These are phyloP conservation scores for Leptographium procerum DNA, from an alignment of 2,329 filamentous ascomycete genomes.

Conservation along the genomic window DNA sequence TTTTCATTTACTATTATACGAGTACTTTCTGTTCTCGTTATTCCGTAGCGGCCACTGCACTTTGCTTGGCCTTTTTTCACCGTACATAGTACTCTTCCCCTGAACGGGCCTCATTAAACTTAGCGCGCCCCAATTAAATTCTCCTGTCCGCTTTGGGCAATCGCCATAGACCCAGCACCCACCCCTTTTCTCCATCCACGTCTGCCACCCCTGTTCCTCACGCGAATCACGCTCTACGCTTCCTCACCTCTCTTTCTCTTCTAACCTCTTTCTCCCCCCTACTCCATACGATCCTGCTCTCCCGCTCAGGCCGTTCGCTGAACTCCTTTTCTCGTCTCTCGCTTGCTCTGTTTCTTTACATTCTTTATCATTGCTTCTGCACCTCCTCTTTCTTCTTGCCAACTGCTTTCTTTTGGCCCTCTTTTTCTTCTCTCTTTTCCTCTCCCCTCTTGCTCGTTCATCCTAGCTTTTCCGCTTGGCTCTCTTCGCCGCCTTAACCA, in stretches of 20 bases:
- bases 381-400: slow-evolving; percentile 6
- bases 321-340: slow-evolving; percentile 9
- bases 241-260: slow-evolving; percentile 1
- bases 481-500: slow-evolving; percentile 13
- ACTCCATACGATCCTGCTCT: slow-evolving; percentile 4
- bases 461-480: slow-evolving; percentile 17
- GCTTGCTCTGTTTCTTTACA: slow-evolving; percentile 3
- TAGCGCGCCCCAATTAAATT: slow-evolving; percentile 27
- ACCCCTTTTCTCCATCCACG: slow-evolving; percentile 15
- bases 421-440: slow-evolving; percentile 11
- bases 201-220: slow-evolving; percentile 8
- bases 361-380: background rate
- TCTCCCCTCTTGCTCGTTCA: slow-evolving; percentile 6
- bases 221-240: background rate
- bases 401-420: slow-evolving; percentile 8
- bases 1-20: background rate
- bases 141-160: slow-evolving; percentile 24
- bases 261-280: slow-evolving; percentile 1
- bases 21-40: background rate
- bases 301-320: slow-evolving; percentile 1
- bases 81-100: slow-evolving; percentile 6
- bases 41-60: background rate
- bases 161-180: slow-evolving; percentile 18
- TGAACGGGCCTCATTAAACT: slow-evolving; percentile 27
- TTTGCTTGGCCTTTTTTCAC: background rate